These are phyloP conservation scores for Aspergillus floridensis DNA, from an alignment of 2,329 filamentous ascomycete species.

Conservation along the genomic window DNA sequence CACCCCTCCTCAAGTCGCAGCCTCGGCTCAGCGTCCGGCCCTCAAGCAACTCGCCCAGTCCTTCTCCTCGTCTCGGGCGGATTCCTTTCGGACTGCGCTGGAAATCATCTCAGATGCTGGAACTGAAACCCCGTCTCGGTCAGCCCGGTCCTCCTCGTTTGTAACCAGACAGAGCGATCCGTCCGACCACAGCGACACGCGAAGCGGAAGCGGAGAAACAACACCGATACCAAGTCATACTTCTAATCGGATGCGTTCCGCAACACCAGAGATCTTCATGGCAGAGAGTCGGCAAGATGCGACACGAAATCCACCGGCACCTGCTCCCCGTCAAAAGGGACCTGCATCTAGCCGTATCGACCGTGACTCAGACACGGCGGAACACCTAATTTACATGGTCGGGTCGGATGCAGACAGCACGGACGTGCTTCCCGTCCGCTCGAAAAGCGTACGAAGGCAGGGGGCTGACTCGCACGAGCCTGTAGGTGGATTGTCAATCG, in stretches of 20 bases:
- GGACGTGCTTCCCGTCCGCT: slow-evolving; percentile 25
- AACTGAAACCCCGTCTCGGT: slow-evolving; percentile 32
- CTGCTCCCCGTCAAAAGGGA: slow-evolving; percentile 6
- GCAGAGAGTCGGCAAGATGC: slow-evolving; percentile 31
- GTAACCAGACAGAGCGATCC: slow-evolving; percentile 26
- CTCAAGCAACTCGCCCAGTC: slow-evolving; percentile 54
- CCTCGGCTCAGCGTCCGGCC: slow-evolving; percentile 33
- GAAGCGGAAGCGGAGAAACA: slow-evolving; percentile 2
- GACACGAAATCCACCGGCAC: background rate
- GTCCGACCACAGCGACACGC: slow-evolving; percentile 11
- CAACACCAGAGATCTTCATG: background rate
- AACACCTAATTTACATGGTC: slow-evolving; percentile 3
- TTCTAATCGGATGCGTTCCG: slow-evolving; percentile 1
- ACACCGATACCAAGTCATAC: background rate
- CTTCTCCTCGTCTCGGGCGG: slow-evolving; percentile 58
- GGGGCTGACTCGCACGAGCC: slow-evolving; percentile 28
- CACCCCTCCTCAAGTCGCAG: slow-evolving; percentile 60
- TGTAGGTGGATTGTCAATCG: slow-evolving; percentile 40
- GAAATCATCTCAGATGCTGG: slow-evolving; percentile 66
- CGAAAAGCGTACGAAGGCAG: slow-evolving; percentile 34
- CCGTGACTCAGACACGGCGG: background rate
- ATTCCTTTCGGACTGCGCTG: slow-evolving; percentile 69
- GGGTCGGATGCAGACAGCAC: slow-evolving; percentile 18
- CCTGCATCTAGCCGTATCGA: slow-evolving; percentile 3
- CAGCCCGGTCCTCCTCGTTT: slow-evolving; percentile 20